These are phyloP conservation scores for Massariosphaeria phaeospora DNA, from an alignment of 495 filamentous ascomycete species.

Conservation along the genomic window DNA sequence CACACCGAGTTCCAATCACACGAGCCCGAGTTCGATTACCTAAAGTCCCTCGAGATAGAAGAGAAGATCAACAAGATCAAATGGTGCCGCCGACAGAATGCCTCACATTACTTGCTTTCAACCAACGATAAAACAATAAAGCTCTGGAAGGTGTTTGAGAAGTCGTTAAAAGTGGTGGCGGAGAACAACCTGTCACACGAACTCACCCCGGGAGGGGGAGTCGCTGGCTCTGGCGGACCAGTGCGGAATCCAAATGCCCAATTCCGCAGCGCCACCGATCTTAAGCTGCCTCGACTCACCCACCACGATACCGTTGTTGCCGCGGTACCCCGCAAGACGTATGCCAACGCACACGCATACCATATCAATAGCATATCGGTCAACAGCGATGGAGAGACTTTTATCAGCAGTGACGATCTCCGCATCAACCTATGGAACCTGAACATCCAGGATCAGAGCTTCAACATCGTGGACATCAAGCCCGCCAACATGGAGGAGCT, in stretches of 20 bases:
- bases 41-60: conserved; percentile 98
- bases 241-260: conserved; percentile 62
- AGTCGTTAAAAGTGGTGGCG: conserved; percentile 95
- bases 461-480: conserved; percentile 99
- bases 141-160: conserved; percentile 99
- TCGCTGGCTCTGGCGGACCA: conserved; percentile 68
- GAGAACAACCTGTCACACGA: conserved; percentile 98
- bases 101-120: conserved; percentile 94
- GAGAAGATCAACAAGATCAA: conserved; percentile 99
- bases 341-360: conserved; percentile 97
- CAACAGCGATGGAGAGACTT: conserved; percentile 98
- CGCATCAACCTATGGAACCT: conserved; percentile 98
- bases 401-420: conserved; percentile 96
- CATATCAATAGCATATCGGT: conserved; percentile 99
- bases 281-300: conserved; percentile 91
- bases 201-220: conserved; percentile 70
- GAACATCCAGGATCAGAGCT: conserved; percentile 99
- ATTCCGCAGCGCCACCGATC: conserved; percentile 72
- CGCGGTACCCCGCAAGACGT: conserved; percentile 89
- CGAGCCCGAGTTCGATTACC: conserved; percentile 97
- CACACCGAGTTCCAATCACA: conserved; percentile 99
- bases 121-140: conserved; percentile 99
- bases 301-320: conserved; percentile 98
- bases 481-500: conserved; percentile 99
- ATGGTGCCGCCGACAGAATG: conserved; percentile 97